Conservation (phyloP, 2,329 filamentous ascomycete species). For the Hypomyces perniciosus region DNA sequence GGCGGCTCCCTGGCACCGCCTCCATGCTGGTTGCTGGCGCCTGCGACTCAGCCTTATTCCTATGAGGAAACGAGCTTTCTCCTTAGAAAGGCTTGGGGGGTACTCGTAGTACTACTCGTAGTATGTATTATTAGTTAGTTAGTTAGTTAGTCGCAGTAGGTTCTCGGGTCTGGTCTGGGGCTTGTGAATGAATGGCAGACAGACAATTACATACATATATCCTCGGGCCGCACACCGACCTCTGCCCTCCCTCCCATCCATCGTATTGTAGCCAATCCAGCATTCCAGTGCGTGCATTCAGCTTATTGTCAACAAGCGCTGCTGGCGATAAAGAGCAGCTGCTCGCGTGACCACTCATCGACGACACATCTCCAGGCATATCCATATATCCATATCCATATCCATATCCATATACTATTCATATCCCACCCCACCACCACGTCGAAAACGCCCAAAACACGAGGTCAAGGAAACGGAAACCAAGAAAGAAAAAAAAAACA, state of each 20-base stretch:
- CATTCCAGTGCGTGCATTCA: no score
- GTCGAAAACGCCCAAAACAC: not conserved
- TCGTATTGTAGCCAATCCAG: no score
- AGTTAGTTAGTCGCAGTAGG: not conserved
- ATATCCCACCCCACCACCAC: not conserved
- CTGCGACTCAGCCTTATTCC: not conserved
- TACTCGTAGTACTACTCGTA: no score
- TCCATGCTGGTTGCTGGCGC: not conserved
- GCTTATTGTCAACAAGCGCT: not conserved
- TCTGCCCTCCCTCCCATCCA: no score
- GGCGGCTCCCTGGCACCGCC: not conserved
- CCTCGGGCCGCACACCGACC: no score
- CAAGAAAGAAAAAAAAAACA: not conserved
- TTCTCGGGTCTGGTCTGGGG: no score
- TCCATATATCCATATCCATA: no score
- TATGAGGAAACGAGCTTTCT: not conserved
- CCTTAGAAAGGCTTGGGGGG: no score
- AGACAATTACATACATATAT: no score
- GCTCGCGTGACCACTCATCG: not conserved
- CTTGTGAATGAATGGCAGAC: no score
- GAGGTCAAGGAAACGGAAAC: not conserved
- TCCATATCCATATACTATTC: not conserved
- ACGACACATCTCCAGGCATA: not conserved
- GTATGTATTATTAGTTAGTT: no score
- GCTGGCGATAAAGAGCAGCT: not conserved